Conservation (phyloP, 148 eudicot species). For the Salicornia ramosissima region DNA sequence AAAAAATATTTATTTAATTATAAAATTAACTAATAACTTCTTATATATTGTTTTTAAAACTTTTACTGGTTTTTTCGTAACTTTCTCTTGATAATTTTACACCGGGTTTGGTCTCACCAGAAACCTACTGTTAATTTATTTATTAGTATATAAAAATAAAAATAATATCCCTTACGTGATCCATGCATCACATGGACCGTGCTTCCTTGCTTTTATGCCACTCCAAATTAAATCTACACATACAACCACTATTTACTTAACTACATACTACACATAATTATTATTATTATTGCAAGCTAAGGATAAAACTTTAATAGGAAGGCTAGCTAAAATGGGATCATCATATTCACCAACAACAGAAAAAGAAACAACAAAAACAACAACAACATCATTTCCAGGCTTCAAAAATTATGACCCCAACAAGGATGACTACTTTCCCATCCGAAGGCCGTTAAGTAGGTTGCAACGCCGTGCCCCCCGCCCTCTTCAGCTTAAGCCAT, state of each 20-base stretch:
- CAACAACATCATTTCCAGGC: constrained; percentile 36
- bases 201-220: not conserved
- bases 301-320: too few relatives aligned
- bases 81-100: too few relatives aligned
- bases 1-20: too few relatives aligned
- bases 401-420: constrained; percentile 34
- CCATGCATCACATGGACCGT: constrained; percentile 14
- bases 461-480: constrained; percentile 48
- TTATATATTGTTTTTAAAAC: too few relatives aligned
- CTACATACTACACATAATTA: not conserved
- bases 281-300: too few relatives aligned
- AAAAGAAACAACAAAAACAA: not conserved
- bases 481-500: constrained; percentile 50
- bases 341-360: not conserved
- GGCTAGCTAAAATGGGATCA: not conserved
- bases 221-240: not conserved
- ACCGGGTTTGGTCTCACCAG: too few relatives aligned
- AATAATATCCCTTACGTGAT: not conserved
- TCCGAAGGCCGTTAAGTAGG: constrained; percentile 29
- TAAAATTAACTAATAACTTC: too few relatives aligned
- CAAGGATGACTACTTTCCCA: constrained; percentile 32
- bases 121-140: too few relatives aligned
- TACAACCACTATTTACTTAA: not conserved
- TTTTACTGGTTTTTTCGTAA: too few relatives aligned
- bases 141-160: too few relatives aligned